Evolutionary conservation across 2,329 filamentous ascomycete species (phyloP), one percentile per base, ranked within the genome.

Genomic region (Podosphaera fusca): DNA sequence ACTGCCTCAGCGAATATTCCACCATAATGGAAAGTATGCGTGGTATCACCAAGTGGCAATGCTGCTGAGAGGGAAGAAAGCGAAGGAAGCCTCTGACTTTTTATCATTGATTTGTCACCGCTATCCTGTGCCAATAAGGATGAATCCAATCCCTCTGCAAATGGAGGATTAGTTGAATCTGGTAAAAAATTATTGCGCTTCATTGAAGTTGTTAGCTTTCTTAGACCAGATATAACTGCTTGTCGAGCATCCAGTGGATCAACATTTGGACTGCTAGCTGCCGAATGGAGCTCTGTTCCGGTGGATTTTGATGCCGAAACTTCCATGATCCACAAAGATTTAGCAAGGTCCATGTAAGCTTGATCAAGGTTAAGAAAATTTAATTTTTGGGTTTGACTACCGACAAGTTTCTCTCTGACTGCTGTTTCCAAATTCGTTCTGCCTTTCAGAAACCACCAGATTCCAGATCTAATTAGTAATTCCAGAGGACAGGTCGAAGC

Each of bases 381-480:
- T 63, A 75, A 71, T 65, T 75, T 72, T 61, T 79, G 72, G 7
- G 70, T 72, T 59, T 80, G 75, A 3, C 76, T 72, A 47, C 70
- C 73, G 40, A 72, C 70, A 35, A 81, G 75, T 5, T 79, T 76
- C 56, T 79, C 81, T 59, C 86, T 77, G 52, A 94, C 81, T 45
- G 82, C 74, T 10, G 71, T 69, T 67, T 95, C 89, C 55, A 95
- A 74, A 8, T 81, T 80, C 64, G 82, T 79, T 60, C 88, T 81
- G 29, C 88, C 89, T 62, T 80, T 84, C 51, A 94, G 67, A 65
- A 95, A 94, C 89, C 89, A 95, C 89, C 89, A 95, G 0, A 86
- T 72, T 2, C 80, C 82, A 31, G 81, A 82, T 58, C 85, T 77
- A 8, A 84, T 74, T 72, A 89, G 83, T 59, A 87, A 79, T 52